Percentiles rank a stretch among this genome's conserved stretches.
Evolutionary conservation across 2,329 filamentous ascomycete genomes (phyloP).

Genomic region (Colletotrichum sp.): DNA sequence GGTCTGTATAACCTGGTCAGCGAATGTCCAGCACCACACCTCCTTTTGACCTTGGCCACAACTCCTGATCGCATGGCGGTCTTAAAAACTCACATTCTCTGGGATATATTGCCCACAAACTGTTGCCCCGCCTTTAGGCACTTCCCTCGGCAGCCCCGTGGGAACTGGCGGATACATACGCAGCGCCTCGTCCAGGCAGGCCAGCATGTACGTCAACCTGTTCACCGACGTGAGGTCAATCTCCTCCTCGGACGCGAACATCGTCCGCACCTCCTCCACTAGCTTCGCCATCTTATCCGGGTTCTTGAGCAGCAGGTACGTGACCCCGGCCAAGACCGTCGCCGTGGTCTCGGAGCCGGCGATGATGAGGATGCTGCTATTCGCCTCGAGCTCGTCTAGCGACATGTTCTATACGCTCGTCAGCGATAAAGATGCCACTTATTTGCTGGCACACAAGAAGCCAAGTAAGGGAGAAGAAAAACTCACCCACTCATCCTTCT

Average conservation of each 20-base stretch:
- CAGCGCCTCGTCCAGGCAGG: constrained; percentile 46
- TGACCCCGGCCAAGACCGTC: constrained; percentile 29
- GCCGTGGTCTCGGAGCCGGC: constrained; percentile 40
- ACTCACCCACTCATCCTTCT: constrained; percentile 10
- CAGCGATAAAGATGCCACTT: not conserved
- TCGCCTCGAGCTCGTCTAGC: constrained; percentile 17
- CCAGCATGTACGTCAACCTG: constrained; percentile 41
- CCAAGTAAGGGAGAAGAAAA: no score
- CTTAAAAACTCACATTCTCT: constrained; percentile 27
- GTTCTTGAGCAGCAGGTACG: constrained; percentile 33
- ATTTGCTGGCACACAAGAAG: no score
- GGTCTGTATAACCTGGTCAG: constrained; percentile 17
- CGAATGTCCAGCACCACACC: not conserved
- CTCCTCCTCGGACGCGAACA: constrained; percentile 37
- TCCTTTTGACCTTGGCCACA: not conserved
- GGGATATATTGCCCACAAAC: constrained; percentile 37
- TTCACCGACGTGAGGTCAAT: constrained; percentile 38
- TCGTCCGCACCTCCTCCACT: constrained; percentile 39
- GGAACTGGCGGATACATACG: constrained; percentile 40
- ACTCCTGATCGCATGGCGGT: fast-evolving
- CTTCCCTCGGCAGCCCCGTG: constrained; percentile 29
- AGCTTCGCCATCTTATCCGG: constrained; percentile 34
- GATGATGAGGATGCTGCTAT: constrained; percentile 24
- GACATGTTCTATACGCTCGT: not conserved
- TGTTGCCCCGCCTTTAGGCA: constrained; percentile 34